phyloP scores from a whole-genome alignment of 2,329 filamentous ascomycete genomes.

The Triangularia setosa region DNA sequence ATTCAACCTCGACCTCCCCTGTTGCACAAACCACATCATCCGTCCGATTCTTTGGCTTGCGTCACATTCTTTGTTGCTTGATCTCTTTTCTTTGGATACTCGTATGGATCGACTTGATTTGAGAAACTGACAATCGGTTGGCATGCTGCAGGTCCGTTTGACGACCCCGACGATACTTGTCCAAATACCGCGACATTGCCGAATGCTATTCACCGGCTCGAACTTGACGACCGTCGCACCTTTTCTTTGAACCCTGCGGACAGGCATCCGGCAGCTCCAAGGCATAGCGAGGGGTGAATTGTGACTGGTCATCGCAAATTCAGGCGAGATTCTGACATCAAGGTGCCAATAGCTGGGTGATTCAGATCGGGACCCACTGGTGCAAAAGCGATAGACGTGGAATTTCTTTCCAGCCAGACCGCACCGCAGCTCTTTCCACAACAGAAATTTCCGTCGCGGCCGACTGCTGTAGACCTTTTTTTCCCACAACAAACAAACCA shows the following conservation, averaged over 20 bases:
- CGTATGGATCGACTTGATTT: neutral
- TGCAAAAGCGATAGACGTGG: conserved; percentile 2
- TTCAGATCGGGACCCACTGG: conserved; percentile 4
- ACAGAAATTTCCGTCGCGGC: conserved; percentile 1
- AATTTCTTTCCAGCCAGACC: conserved; percentile 3
- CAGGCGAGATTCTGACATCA: neutral
- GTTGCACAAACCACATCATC: conserved; percentile 8
- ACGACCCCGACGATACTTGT: neutral
- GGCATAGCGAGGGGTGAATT: neutral
- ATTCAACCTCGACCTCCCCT: neutral
- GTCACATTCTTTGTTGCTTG: no score
- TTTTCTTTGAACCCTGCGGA: neutral
- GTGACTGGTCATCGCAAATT: neutral
- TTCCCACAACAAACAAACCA: neutral
- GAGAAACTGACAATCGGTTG: conserved; percentile 3
- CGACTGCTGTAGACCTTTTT: neutral
- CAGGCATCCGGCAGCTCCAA: neutral
- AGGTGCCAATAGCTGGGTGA: conserved; percentile 10
- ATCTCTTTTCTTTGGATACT: no score
- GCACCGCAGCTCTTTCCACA: conserved; percentile 2
- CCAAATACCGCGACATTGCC: neutral
- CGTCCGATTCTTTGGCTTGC: neutral
- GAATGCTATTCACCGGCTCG: neutral
- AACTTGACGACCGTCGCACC: neutral
- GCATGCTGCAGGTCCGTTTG: neutral